These are phyloP conservation scores for Buxus sempervirens DNA, from an alignment of 164 flowering plant genomes.

Conservation along the genomic window DNA sequence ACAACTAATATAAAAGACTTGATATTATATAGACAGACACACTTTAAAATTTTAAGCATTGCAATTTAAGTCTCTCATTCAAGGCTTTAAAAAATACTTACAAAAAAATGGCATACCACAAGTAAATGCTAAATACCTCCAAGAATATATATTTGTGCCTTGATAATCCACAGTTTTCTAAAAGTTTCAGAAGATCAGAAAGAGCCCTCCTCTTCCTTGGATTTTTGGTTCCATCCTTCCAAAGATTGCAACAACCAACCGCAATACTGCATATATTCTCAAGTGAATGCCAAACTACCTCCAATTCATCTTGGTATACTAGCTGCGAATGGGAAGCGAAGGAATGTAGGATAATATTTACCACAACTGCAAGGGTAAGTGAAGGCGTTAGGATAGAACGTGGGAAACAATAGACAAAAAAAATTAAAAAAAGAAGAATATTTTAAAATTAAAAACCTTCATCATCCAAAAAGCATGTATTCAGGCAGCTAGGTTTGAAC, in stretches of 20 bases:
- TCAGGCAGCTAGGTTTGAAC: constrained; percentile 3
- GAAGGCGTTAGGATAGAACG: neutral
- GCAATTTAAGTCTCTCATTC: neutral
- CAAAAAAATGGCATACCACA: neutral
- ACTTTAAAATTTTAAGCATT: too few relatives aligned
- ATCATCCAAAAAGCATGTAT: constrained; percentile 7
- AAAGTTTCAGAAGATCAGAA: constrained; percentile 52
- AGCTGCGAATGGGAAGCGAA: constrained; percentile 22
- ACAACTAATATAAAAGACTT: neutral
- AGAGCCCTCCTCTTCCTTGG: constrained; percentile 65
- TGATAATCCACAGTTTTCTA: constrained; percentile 67
- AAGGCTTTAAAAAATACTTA: neutral
- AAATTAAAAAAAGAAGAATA: neutral
- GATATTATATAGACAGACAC: neutral
- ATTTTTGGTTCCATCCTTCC: constrained; percentile 48
- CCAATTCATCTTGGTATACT: constrained; percentile 42
- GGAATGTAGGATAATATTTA: constrained; percentile 14
- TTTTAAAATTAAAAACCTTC: constrained; percentile 27
- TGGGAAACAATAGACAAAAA: neutral
- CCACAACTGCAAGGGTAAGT: constrained; percentile 28
- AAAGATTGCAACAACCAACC: constrained; percentile 41
- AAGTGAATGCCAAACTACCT: constrained; percentile 37
- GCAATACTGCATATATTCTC: constrained; percentile 37
- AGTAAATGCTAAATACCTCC: constrained; percentile 41
- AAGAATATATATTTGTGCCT: constrained; percentile 39